A percentile compares a stretch with the other conserved stretches of the same genome.
These are phyloP conservation scores for Trichosporon inkin DNA, from an alignment of 1,284 basidiomycete genomes.

Conservation along the genomic window DNA sequence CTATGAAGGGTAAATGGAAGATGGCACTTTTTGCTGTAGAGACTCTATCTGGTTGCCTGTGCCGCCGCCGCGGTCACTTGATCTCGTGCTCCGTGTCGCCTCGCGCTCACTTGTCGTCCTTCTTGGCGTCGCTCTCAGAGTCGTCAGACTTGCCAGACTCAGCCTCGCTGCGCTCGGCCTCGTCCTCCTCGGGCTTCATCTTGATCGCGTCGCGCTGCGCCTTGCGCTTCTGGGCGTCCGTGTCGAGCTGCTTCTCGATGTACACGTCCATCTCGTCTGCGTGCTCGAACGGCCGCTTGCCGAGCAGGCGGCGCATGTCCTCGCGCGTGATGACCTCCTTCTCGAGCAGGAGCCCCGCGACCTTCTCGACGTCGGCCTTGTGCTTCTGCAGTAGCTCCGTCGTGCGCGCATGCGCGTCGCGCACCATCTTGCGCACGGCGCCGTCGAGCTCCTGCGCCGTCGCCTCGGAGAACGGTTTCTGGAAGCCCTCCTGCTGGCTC, in stretches of 20 bases:
- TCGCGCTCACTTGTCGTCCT: too few relatives aligned
- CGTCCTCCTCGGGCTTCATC: neutral
- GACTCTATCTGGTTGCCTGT: too few relatives aligned
- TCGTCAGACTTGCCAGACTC: neutral
- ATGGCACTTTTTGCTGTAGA: too few relatives aligned
- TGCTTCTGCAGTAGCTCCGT: constrained; percentile 76
- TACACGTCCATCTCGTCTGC: constrained; percentile 92
- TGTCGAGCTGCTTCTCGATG: constrained; percentile 59
- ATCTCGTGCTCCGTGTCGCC: too few relatives aligned
- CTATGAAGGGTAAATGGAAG: too few relatives aligned
- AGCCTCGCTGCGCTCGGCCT: neutral
- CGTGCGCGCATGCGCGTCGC: constrained; percentile 79
- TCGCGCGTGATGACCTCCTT: constrained; percentile 89
- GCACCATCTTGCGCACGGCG: constrained; percentile 91
- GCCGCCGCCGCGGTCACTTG: too few relatives aligned
- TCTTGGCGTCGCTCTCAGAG: too few relatives aligned
- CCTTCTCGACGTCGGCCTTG: constrained; percentile 85
- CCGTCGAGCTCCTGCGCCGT: constrained; percentile 89
- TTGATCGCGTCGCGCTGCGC: constrained; percentile 14
- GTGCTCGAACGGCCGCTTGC: constrained; percentile 52
- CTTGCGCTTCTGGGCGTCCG: constrained; percentile 29
- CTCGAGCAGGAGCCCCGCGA: constrained; percentile 80
- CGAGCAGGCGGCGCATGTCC: constrained; percentile 46
- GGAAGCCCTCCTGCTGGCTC: constrained; percentile 79
- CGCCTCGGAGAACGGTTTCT: constrained; percentile 96